These are phyloP conservation scores for Fennellomyces sp. DNA, from an alignment of 371 early-diverging fungal genomes.

Conservation along the genomic window DNA sequence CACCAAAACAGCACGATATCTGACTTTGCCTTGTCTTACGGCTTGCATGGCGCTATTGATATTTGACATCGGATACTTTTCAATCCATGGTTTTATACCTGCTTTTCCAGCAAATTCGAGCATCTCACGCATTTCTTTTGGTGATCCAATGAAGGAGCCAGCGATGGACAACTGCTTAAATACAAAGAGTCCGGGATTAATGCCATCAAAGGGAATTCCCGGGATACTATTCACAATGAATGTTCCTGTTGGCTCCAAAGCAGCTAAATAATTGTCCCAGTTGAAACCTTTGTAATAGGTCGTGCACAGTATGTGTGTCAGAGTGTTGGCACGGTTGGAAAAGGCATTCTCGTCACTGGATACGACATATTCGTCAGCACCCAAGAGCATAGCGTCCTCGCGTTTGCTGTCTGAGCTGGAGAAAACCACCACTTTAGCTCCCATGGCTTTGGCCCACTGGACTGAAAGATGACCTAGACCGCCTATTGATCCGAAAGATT, in stretches of 20 bases:
- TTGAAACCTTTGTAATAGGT: slow-evolving; percentile 31
- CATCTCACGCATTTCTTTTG: slow-evolving; percentile 56
- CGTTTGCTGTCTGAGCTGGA: slow-evolving; percentile 33
- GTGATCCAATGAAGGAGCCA: slow-evolving; percentile 75
- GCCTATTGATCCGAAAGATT: too few relatives aligned
- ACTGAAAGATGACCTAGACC: slow-evolving; percentile 13
- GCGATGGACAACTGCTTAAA: slow-evolving; percentile 51
- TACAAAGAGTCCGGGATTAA: slow-evolving; percentile 27
- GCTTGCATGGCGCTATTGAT: slow-evolving; percentile 60
- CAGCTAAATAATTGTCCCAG: slow-evolving; percentile 39
- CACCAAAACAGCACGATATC: slow-evolving; percentile 68
- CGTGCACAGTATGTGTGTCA: slow-evolving; percentile 33
- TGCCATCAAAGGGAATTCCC: slow-evolving; percentile 40
- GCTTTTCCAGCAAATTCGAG: slow-evolving; percentile 72
- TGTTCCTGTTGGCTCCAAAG: slow-evolving; percentile 46
- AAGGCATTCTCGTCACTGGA: slow-evolving; percentile 19
- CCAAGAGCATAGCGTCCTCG: slow-evolving; percentile 29
- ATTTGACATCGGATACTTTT: slow-evolving; percentile 61
- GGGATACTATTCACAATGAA: slow-evolving; percentile 66
- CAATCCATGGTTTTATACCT: slow-evolving; percentile 65
- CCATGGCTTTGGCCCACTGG: slow-evolving; percentile 59
- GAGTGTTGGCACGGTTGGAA: background rate
- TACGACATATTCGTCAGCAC: slow-evolving; percentile 33
- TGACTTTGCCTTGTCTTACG: slow-evolving; percentile 61
- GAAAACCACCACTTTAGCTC: slow-evolving; percentile 60